phyloP scores from a whole-genome alignment of 2,329 filamentous ascomycete genomes.

The Aureobasidium mangrovei region DNA sequence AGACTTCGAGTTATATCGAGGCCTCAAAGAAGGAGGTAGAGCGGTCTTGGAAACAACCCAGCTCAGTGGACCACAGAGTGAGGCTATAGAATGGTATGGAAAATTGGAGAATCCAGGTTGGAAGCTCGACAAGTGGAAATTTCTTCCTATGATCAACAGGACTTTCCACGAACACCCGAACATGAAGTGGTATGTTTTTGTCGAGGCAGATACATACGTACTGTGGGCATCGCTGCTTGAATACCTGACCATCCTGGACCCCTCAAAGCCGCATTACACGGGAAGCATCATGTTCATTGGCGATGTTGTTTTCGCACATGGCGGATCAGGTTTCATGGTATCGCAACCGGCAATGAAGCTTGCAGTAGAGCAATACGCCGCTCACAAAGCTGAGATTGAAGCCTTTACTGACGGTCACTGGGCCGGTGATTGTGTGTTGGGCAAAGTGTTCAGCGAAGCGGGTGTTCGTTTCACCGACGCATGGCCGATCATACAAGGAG shows the following conservation, averaged over 20 bases:
- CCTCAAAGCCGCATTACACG: constrained; percentile 34
- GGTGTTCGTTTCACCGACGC: constrained; percentile 19
- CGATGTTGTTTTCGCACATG: constrained; percentile 33
- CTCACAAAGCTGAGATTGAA: constrained; percentile 28
- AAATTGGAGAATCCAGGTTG: constrained; percentile 24
- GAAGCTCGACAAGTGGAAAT: constrained; percentile 44
- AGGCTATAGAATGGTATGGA: constrained; percentile 17
- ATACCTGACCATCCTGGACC: constrained; percentile 32
- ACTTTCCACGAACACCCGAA: constrained; percentile 30
- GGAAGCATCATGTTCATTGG: constrained; percentile 32
- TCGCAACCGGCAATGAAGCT: constrained; percentile 32
- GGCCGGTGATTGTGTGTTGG: constrained; percentile 25
- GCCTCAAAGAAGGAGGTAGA: constrained; percentile 19
- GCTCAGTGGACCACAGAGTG: constrained; percentile 17
- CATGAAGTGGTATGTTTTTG: constrained; percentile 51
- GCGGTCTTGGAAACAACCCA: constrained; percentile 17
- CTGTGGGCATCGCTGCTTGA: constrained; percentile 40
- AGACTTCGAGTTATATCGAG: constrained; percentile 24
- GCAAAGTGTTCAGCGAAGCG: constrained; percentile 21
- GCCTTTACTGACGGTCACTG: constrained; percentile 21
- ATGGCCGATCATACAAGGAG: constrained; percentile 24
- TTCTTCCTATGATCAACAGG: constrained; percentile 41
- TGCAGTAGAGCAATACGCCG: constrained; percentile 30
- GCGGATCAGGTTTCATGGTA: constrained; percentile 35
- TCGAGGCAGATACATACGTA: constrained; percentile 50